These are phyloP conservation scores for Rubia balearica DNA, from an alignment of 305 asterid species.

Conservation along the genomic window DNA sequence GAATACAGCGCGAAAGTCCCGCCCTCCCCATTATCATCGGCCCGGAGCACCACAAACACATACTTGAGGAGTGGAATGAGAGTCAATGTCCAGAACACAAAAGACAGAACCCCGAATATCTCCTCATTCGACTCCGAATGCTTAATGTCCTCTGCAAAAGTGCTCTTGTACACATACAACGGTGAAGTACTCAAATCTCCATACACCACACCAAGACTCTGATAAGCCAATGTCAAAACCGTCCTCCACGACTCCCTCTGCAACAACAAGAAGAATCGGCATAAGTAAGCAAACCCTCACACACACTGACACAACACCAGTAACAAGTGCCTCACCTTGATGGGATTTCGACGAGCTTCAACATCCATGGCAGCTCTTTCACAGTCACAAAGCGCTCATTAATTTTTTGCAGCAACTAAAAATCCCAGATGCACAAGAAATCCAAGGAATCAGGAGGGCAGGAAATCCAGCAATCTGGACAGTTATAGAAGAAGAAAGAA, in stretches of 20 bases:
- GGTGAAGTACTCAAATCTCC: conserved; percentile 96
- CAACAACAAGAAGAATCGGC: background rate
- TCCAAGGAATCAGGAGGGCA: conserved; percentile 8
- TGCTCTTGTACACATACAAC: conserved; percentile 77
- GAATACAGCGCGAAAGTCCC: conserved; percentile 85
- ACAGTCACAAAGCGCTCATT: conserved; percentile 41
- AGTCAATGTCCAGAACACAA: conserved; percentile 83
- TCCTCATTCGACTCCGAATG: conserved; percentile 85
- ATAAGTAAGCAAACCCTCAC: conserved; percentile 3
- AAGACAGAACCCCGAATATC: conserved; percentile 69
- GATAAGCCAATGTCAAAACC: conserved; percentile 67
- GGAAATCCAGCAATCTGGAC: conserved; percentile 12
- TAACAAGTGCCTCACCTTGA: conserved; percentile 46
- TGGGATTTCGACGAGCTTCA: conserved; percentile 43
- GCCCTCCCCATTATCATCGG: conserved; percentile 93
- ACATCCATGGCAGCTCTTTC: conserved; percentile 59
- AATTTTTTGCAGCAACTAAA: conserved; percentile 13
- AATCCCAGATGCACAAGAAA: conserved; percentile 20
- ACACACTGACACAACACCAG: background rate
- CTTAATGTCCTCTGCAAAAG: conserved; percentile 86
- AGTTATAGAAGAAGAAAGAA: conserved; percentile 28
- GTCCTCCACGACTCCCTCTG: conserved; percentile 85
- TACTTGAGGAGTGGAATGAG: conserved; percentile 72
- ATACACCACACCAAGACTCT: conserved; percentile 85
- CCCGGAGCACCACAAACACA: conserved; percentile 74